phyloP scores from a whole-genome alignment of 768 basidiomycete species.

The Panaeolus cyanescens region DNA sequence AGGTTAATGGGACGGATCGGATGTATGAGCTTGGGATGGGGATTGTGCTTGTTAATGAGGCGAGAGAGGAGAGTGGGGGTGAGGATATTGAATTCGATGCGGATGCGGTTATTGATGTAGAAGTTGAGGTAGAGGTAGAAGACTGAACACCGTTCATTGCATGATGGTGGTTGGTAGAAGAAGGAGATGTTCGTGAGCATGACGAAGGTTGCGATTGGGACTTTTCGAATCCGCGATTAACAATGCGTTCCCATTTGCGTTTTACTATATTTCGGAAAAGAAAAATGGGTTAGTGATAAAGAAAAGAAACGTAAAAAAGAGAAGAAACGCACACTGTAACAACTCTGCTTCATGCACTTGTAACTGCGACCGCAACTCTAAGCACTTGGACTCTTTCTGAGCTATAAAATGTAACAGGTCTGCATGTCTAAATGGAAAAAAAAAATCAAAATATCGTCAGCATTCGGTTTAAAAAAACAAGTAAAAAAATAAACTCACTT shows the following conservation, averaged over 20 bases:
- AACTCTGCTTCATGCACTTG: slow-evolving; percentile 74
- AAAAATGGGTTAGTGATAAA: neutral
- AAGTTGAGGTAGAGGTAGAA: neutral
- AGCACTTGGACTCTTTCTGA: slow-evolving; percentile 82
- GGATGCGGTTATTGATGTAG: slow-evolving; percentile 1
- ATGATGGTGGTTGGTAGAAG: neutral
- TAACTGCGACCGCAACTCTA: slow-evolving; percentile 79
- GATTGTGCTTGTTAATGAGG: slow-evolving; percentile 5
- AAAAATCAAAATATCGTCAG: neutral
- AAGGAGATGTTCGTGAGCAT: neutral
- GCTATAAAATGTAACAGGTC: slow-evolving; percentile 84
- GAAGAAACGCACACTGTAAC: slow-evolving; percentile 46
- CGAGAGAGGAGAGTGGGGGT: neutral
- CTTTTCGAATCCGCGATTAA: slow-evolving; percentile 59
- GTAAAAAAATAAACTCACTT: slow-evolving; percentile 41
- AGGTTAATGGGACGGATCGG: slow-evolving; percentile 3
- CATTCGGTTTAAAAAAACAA: slow-evolving; percentile 23
- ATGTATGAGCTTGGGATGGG: no score
- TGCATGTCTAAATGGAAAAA: slow-evolving; percentile 54
- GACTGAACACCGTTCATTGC: no score
- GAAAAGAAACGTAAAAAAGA: neutral
- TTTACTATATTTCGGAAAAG: slow-evolving; percentile 51
- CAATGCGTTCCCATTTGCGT: slow-evolving; percentile 82
- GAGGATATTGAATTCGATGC: neutral
- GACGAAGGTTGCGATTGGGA: slow-evolving; percentile 16